A percentile compares a stretch with the other conserved stretches of the same genome.
These are phyloP conservation scores for Ceratocystis diversiconidia DNA, from an alignment of 2,329 filamentous ascomycete species.

Conservation along the genomic window DNA sequence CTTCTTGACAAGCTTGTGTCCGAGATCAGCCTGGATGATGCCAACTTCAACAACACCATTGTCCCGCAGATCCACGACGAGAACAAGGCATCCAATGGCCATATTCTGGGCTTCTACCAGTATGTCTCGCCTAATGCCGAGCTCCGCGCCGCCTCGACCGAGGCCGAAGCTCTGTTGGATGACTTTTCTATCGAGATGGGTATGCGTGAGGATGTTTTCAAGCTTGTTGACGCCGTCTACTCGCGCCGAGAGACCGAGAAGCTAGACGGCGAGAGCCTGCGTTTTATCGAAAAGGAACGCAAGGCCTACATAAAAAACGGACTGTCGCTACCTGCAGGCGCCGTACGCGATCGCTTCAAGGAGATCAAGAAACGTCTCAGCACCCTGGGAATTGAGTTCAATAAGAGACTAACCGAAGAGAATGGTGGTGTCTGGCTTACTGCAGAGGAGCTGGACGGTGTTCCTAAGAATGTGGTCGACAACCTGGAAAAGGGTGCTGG, in stretches of 20 bases:
- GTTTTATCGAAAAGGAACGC: constrained; percentile 63
- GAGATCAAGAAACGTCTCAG: constrained; percentile 71
- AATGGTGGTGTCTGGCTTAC: constrained; percentile 71
- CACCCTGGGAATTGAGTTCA: constrained; percentile 58
- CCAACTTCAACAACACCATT: constrained; percentile 41
- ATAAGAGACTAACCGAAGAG: constrained; percentile 73
- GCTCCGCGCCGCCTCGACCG: constrained; percentile 60
- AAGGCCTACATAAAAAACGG: constrained; percentile 67
- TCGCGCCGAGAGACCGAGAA: constrained; percentile 35
- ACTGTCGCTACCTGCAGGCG: constrained; percentile 53
- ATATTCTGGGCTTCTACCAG: constrained; percentile 68
- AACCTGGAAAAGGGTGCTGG: constrained; percentile 56
- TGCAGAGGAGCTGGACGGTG: constrained; percentile 56
- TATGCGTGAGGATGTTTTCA: constrained; percentile 73
- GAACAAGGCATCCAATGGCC: constrained; percentile 43
- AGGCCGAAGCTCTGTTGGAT: constrained; percentile 61
- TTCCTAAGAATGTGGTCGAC: constrained; percentile 55
- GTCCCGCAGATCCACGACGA: constrained; percentile 60
- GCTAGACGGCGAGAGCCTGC: constrained; percentile 53
- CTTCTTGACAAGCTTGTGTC: constrained; percentile 54
- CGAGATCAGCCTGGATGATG: constrained; percentile 38
- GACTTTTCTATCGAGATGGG: constrained; percentile 64
- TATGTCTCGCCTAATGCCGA: constrained; percentile 55
- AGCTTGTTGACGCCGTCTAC: constrained; percentile 45
- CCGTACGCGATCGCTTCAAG: constrained; percentile 66